Base-by-base conservation (phyloP, 169 alveolate genomes). In the Cryptosporidium muris region DNA sequence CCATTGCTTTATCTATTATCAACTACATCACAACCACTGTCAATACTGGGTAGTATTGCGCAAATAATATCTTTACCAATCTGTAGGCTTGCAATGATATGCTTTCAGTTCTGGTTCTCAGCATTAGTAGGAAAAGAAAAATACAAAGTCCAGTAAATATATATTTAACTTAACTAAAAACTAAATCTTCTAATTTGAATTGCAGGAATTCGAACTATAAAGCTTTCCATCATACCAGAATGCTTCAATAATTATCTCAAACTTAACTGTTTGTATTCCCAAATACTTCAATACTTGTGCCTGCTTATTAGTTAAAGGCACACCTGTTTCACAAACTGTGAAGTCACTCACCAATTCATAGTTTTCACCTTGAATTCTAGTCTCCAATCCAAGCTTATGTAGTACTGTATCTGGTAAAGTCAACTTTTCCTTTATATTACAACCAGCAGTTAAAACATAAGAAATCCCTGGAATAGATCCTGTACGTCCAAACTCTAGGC, bases 381-480 rank as follows among this genome's bases (percentile, higher is more conserved):
- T 38, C 62, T 42, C 37, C 1, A 74, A 47, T 51, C 60, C 74
- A 42, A 68, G 85, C 85, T 58, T 54, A 40, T 74, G 40, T n/a
- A 56, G 64, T 14, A 58, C 68, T 34, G 85, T 68, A 74, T 16
- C 43, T 60, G 11, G 63, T 8, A 54, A 45, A 8, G 43, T 11
- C 4, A n/a, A 36, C 8, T 56, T 58, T 37, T 43, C 16, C 45
- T 54, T 68, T 11, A 68, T 58, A 51, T 74, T 58, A 14, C 74
- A 68, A 48, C 60, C 85, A 43, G 43, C 52, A 12, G 36, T 45
- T 25, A 25, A 25, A 37, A 62, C 66, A 11, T 63, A 74, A 7
- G 74, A 58, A 2, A 74, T 43, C 34, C 60, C 85, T 47, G 85
- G 60, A n/a, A 74, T 1, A 25, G 85, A 74, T 11, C 85, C 85